Evolutionary conservation across 106 monocot species (phyloP), one percentile per base, ranked within the genome.

Genomic region (Allium fistulosum): DNA sequence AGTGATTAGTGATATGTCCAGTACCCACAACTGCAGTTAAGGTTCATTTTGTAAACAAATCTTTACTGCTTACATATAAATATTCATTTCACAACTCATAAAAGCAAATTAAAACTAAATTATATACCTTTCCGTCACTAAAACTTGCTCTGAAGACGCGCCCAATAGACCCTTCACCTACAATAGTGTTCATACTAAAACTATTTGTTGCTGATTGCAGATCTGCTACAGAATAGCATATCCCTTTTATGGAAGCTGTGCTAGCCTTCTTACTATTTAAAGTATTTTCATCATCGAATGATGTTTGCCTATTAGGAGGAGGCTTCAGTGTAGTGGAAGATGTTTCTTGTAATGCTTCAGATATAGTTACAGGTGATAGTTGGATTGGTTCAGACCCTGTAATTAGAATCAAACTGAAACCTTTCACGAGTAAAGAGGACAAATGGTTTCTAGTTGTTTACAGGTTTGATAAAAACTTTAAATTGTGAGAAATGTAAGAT

Each of bases 201-300:
- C 96, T 96, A 13, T 74, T 71, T 66, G 96, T 96, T 58, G 92
- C 96, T 69, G 91, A 77, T 66, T 96, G 96, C 46, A 96, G 69
- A 68, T 96, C 96, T 66, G 88, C 96, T 55, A 96, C 83, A 48
- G 92, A 92, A 85, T 84, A 96, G 10, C 65, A 61, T 18, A 73
- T 80, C 48, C 78, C 75, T 72, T 78, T 86, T 70, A 85, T 75
- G 49, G 78, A 58, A 74, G 81, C n/a, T 26, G 22, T 57, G 26
- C 61, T 78, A 60, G 47, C 52, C 77, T 78, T 90, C 77, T 76
- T 80, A 8, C 78, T 82, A 52, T 72, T 88, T 37, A 78, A 73
- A 52, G 76, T 55, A 58, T 88, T 78, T 68, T 89, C 79, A 49
- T 91, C 88, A 74, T 80, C 92, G 74, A 80, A 77, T n/a, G 97